Evolutionary conservation across 306 rosid genomes (phyloP).

Genomic region (Pyrus bretschneideri): DNA sequence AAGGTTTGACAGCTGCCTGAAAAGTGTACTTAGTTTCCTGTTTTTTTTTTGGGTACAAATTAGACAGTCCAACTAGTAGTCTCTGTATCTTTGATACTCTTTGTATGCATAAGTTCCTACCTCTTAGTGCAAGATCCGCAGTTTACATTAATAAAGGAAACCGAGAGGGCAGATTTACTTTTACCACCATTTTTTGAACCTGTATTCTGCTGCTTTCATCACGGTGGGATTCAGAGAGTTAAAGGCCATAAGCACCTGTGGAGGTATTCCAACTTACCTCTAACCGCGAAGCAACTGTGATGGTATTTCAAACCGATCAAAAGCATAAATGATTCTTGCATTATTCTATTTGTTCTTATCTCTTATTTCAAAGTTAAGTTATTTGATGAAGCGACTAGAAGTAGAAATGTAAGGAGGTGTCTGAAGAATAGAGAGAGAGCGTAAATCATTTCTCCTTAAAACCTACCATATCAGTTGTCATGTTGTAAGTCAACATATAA

Average conservation of each 20-base stretch:
- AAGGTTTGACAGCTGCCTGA: constrained; percentile 60
- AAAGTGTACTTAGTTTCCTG: background rate
- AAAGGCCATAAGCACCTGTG: too few species aligned
- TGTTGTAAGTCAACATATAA: too few species aligned
- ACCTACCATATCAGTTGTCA: too few species aligned
- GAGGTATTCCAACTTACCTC: too few species aligned
- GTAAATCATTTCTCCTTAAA: too few species aligned
- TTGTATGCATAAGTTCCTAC: background rate
- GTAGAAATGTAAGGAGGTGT: too few species aligned
- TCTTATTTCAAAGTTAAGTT: background rate
- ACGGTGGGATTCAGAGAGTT: too few species aligned
- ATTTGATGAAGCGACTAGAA: too few species aligned
- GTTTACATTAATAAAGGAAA: background rate
- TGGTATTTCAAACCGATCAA: too few species aligned
- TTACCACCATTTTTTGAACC: background rate
- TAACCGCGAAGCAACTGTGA: too few species aligned
- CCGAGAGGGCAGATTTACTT: background rate
- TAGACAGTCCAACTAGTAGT: background rate
- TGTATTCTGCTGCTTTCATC: background rate
- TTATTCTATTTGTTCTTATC: background rate
- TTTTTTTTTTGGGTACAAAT: background rate
- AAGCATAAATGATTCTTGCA: too few species aligned
- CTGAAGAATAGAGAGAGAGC: too few species aligned
- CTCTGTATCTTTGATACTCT: background rate
- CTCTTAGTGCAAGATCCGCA: background rate